A percentile compares a stretch with the other conserved stretches of the same genome.
These are phyloP conservation scores for Globisporangium middletonii DNA, from an alignment of 352 stramenopile genomes.

Conservation along the genomic window DNA sequence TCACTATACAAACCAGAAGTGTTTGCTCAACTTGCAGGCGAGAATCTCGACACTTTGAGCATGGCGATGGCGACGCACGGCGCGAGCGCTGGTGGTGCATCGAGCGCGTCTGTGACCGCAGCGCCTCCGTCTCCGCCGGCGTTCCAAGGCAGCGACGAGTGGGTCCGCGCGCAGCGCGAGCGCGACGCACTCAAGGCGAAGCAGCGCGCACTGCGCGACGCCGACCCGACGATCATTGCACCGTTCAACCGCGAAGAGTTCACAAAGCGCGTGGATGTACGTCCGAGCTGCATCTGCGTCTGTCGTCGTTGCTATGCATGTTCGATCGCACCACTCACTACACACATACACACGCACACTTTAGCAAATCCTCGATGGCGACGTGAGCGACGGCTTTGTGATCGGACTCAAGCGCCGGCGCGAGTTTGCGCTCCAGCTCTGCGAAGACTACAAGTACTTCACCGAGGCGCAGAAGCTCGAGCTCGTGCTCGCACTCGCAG, in stretches of 20 bases:
- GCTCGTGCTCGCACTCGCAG: constrained; percentile 70
- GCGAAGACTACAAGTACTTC: constrained; percentile 70
- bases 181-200: constrained; percentile 32
- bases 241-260: constrained; percentile 60
- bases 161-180: constrained; percentile 37
- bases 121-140: background rate
- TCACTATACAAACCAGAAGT: background rate
- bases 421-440: constrained; percentile 73
- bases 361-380: constrained; percentile 51
- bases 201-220: constrained; percentile 23
- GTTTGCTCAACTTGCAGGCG: background rate
- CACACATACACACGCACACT: background rate
- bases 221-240: constrained; percentile 27
- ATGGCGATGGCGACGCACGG: background rate
- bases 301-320: background rate
- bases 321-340: background rate
- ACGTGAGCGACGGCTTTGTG: constrained; percentile 77
- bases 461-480: constrained; percentile 72
- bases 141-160: constrained; percentile 53
- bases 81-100: background rate
- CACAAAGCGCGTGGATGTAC: constrained; percentile 38
- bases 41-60: background rate
- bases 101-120: constrained; percentile 3
- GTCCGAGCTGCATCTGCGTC: background rate
- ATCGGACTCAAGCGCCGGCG: constrained; percentile 73